Base-by-base conservation (phyloP, 108 stramenopile genomes). In the Cafeteria roenbergensis region DNA sequence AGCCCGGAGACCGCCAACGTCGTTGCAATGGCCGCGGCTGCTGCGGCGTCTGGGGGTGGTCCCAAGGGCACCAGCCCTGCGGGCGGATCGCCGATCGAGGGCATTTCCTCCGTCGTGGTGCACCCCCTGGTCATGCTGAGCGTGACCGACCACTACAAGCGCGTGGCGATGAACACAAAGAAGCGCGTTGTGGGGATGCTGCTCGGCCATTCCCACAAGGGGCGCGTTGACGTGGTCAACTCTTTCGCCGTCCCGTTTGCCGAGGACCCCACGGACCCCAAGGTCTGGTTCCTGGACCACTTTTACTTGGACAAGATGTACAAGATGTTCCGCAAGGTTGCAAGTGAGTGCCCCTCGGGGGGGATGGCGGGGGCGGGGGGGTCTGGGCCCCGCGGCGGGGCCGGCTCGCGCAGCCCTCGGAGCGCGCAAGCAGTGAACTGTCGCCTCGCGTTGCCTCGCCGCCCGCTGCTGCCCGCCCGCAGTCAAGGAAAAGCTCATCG, bases 171-270 rank as follows among this genome's bases (percentile, higher is more conserved):
- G 21, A 94, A 92, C 55, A 92, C 94, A 9, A 80, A 85, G 59
- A 94, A 95, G 74, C 85, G 97, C 24, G 94, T 91, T 25, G 94
- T 98, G 0, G 97, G 97, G 9, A 91, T 98, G 17, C 80, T 98
- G 60, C 81, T 98, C 67, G 96, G 96, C 9, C 71, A 77, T 9
- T 80, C 79, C 65, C 66, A 34, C 33, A 30, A 62, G 32, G 38
- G 51, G 55, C 57, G 60, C 22, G 84, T 92, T 34, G 90, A 92
- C 65, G 86, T 86, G 32, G 88, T 88, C 61, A 92, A 91, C 69
- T 86, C 85, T 69, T 92, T 93, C 74, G 90, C 94, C n/a, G 94
- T 98, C n/a, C 96, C 96, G 20, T 98, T 98, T 65, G 96, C 95
- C 71, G 96, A 98, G 82, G 94, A 98, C 70, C 75, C 80, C 38